Conservation (phyloP, 2,329 filamentous ascomycete species). For the Seiridium cupressi region DNA sequence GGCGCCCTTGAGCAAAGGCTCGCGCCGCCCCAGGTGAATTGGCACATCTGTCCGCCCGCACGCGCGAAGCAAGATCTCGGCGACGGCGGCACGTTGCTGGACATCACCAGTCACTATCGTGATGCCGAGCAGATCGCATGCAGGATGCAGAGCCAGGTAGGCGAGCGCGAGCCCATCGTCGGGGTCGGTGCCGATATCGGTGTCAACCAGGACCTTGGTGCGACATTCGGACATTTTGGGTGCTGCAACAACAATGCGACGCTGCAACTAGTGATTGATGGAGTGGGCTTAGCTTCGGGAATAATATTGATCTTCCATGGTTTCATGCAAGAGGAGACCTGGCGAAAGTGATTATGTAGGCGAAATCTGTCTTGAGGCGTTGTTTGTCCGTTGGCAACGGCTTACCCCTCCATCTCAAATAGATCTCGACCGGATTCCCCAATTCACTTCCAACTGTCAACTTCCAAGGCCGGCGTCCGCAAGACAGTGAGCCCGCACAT, state of each 20-base stretch:
- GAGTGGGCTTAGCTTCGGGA: neutral
- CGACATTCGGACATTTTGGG: neutral
- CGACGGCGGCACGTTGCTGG: slow-evolving; percentile 8
- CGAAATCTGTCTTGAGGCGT: no score
- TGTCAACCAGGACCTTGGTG: slow-evolving; percentile 12
- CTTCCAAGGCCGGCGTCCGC: no score
- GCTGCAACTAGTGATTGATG: neutral
- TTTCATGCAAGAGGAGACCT: no score
- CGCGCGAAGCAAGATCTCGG: slow-evolving; percentile 6
- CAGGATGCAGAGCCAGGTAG: slow-evolving; percentile 11
- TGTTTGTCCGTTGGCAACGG: no score
- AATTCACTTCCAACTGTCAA: no score
- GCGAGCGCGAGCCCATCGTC: slow-evolving; percentile 11
- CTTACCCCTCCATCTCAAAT: no score
- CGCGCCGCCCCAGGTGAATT: slow-evolving; percentile 9
- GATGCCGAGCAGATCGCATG: slow-evolving; percentile 11
- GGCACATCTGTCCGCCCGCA: slow-evolving; percentile 4
- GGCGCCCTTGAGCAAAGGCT: slow-evolving; percentile 4
- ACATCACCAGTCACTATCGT: slow-evolving; percentile 11
- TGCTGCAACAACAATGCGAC: neutral
- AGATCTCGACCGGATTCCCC: no score
- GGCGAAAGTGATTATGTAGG: no score
- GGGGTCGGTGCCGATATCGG: slow-evolving; percentile 12
- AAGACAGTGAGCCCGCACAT: no score
- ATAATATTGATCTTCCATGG: no score